Evolutionary conservation across 31 red algal genomes (phyloP).

Genomic region (Bonnemaisonia californica): DNA sequence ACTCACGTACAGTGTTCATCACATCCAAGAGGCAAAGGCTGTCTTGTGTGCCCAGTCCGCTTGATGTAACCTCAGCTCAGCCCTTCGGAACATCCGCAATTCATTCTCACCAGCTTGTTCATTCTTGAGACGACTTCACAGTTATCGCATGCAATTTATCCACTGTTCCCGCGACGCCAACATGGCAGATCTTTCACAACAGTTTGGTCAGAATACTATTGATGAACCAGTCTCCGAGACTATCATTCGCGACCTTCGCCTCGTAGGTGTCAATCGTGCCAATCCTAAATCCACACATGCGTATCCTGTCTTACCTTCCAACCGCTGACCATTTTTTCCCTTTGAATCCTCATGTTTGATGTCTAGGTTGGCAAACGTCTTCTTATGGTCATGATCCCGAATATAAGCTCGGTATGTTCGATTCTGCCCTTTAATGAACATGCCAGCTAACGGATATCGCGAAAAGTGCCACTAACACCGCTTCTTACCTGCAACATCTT

Average conservation of each 20-base stretch:
- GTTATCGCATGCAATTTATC: neutral
- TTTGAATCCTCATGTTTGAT: neutral
- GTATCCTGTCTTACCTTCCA: neutral
- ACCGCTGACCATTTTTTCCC: constrained; percentile 2
- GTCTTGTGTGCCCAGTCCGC: too few species aligned
- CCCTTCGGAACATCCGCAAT: too few species aligned
- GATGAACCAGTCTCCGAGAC: constrained; percentile 84
- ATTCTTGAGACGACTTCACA: too few species aligned
- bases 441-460: neutral
- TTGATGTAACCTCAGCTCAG: too few species aligned
- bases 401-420: constrained; percentile 63
- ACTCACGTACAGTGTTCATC: too few species aligned
- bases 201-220: constrained; percentile 82
- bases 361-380: constrained; percentile 75
- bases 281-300: neutral
- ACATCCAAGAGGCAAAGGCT: too few species aligned
- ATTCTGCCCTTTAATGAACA: constrained; percentile 6
- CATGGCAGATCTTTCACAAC: constrained; percentile 57
- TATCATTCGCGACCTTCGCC: constrained; percentile 77
- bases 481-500: neutral
- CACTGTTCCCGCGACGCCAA: neutral
- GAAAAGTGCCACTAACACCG: neutral
- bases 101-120: too few species aligned
- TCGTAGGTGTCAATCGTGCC: constrained; percentile 35
- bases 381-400: constrained; percentile 78